Evolutionary conservation across 1,139 yeast genomes (phyloP).

Genomic region (Casaregolazyma lundiana): DNA sequence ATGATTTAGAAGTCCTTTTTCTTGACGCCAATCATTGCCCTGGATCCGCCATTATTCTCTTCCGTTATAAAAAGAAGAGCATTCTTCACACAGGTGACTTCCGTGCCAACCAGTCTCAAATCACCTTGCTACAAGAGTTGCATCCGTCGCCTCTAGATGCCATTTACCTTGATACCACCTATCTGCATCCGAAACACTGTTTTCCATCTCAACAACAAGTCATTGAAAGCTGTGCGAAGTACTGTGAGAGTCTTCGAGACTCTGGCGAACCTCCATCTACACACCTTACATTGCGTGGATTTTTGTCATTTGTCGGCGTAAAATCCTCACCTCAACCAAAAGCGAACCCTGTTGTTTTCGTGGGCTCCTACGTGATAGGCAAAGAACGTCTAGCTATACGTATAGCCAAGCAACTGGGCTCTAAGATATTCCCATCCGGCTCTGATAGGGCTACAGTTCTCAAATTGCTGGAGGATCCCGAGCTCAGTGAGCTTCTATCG

Average conservation of each 20-base stretch:
- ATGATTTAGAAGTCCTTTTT: slow-evolving; percentile 55
- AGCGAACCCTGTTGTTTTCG: slow-evolving; percentile 46
- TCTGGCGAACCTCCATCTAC: slow-evolving; percentile 23
- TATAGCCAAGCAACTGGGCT: slow-evolving; percentile 52
- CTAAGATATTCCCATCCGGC: slow-evolving; percentile 47
- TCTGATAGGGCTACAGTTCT: slow-evolving; percentile 47
- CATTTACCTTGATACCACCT: slow-evolving; percentile 84
- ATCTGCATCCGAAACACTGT: slow-evolving; percentile 64
- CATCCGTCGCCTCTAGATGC: slow-evolving; percentile 39
- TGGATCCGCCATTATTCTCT: slow-evolving; percentile 79
- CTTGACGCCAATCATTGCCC: slow-evolving; percentile 95
- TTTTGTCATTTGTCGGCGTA: slow-evolving; percentile 15
- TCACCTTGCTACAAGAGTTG: slow-evolving; percentile 29
- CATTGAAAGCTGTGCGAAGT: slow-evolving; percentile 51
- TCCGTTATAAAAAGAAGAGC: slow-evolving; percentile 33
- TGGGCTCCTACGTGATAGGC: slow-evolving; percentile 92
- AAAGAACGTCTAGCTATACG: slow-evolving; percentile 78
- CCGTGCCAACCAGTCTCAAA: slow-evolving; percentile 49
- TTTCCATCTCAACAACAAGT: slow-evolving; percentile 77
- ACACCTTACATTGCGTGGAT: slow-evolving; percentile 19
- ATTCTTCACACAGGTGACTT: slow-evolving; percentile 91
- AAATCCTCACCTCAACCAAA: slow-evolving; percentile 8
- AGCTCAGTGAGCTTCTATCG: slow-evolving; percentile 35
- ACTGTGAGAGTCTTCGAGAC: slow-evolving; percentile 42
- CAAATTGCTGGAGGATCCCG: slow-evolving; percentile 39